Percentiles rank a stretch among this genome's conserved stretches.
phyloP scores from a whole-genome alignment of 345 rosid species.

The Trapa incisa region DNA sequence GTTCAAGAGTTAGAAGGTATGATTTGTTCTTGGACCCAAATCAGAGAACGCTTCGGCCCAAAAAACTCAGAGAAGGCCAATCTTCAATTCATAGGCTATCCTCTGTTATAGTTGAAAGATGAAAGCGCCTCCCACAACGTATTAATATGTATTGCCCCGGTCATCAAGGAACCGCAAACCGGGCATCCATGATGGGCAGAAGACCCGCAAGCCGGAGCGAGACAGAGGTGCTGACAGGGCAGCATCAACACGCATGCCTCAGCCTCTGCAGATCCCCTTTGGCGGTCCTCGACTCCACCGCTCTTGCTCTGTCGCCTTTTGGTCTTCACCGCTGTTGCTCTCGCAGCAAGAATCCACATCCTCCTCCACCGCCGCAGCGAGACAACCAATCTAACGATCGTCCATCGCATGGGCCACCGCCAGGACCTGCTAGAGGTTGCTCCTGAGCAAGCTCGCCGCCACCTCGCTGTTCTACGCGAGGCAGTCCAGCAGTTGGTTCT shows the following conservation, averaged over 20 bases:
- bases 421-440: slow-evolving; percentile 45
- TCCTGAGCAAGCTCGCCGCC: slow-evolving; percentile 43
- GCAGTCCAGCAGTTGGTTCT: slow-evolving; percentile 59
- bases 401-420: slow-evolving; percentile 12
- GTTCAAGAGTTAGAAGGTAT: too few relatives aligned
- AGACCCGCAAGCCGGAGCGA: slow-evolving; percentile 54
- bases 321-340: slow-evolving; percentile 15
- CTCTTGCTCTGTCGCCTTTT: background rate
- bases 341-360: slow-evolving; percentile 63
- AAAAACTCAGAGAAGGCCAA: background rate
- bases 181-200: slow-evolving; percentile 3
- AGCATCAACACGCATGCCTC: slow-evolving; percentile 70
- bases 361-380: slow-evolving; percentile 12
- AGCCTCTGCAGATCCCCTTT: slow-evolving; percentile 31
- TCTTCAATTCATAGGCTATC: background rate
- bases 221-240: slow-evolving; percentile 84
- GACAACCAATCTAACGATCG: slow-evolving; percentile 7
- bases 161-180: background rate
- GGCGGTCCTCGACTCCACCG: background rate
- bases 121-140: background rate
- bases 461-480: slow-evolving; percentile 62
- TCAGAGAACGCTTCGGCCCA: too few relatives aligned
- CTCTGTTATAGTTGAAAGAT: too few relatives aligned
- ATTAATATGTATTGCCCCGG: background rate
- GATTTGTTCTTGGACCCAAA: background rate